Evolutionary conservation across 169 alveolate genomes (phyloP).

Genomic region (Pseudocohnilembus persalinus): DNA sequence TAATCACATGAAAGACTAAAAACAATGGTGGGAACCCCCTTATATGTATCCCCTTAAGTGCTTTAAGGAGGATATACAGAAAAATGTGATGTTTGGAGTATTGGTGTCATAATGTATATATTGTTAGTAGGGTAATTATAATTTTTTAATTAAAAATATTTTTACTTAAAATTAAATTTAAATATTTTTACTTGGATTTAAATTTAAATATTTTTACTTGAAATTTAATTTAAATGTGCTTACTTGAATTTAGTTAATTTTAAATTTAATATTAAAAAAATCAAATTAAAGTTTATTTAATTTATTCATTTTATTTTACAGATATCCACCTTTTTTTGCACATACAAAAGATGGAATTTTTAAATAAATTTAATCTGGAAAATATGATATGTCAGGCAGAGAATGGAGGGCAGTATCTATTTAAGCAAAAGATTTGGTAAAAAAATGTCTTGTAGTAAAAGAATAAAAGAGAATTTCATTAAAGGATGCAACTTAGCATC

Average conservation of each 20-base stretch:
- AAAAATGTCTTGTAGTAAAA: constrained; percentile 46
- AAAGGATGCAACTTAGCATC: constrained; percentile 42
- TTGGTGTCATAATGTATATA: constrained; percentile 43
- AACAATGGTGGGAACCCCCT: constrained; percentile 50
- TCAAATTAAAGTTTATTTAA: too few species aligned
- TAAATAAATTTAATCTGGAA: background rate
- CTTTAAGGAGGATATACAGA: constrained; percentile 37
- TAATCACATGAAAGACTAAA: constrained; percentile 19
- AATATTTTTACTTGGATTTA: too few species aligned
- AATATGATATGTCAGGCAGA: constrained; percentile 9
- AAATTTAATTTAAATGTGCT: too few species aligned
- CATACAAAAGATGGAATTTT: constrained; percentile 27
- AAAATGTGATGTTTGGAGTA: constrained; percentile 54
- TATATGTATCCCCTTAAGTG: constrained; percentile 45
- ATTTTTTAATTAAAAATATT: too few species aligned
- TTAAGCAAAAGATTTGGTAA: constrained; percentile 68
- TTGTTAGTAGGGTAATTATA: constrained; percentile 20
- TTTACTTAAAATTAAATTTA: too few species aligned
- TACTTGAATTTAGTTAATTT: too few species aligned
- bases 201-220: too few species aligned
- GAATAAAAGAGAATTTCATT: constrained; percentile 41
- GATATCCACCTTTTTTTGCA: constrained; percentile 47
- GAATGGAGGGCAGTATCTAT: constrained; percentile 42
- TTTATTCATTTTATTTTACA: background rate
- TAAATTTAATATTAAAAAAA: too few species aligned